Conservation (phyloP, 352 stramenopile species). For the Halophytophthora batemanensis region DNA sequence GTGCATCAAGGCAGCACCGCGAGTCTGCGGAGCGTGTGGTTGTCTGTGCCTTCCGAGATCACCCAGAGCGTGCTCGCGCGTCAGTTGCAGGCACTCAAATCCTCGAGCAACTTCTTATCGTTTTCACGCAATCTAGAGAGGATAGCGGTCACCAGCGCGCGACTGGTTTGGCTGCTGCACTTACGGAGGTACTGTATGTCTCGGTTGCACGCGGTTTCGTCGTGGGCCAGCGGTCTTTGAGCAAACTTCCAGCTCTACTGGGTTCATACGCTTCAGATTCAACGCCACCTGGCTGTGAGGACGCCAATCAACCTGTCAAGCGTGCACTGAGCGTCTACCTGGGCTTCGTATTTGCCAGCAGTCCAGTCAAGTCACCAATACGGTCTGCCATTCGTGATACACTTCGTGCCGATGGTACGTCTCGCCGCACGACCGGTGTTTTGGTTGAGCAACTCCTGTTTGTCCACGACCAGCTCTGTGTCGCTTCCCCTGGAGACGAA, state of each 20-base stretch:
- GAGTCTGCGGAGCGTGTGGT: constrained; percentile 43
- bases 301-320: constrained; percentile 25
- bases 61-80: constrained; percentile 28
- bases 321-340: constrained; percentile 54
- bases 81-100: constrained; percentile 60
- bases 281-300: constrained; percentile 2
- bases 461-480: constrained; percentile 8
- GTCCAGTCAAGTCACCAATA: constrained; percentile 11
- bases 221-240: constrained; percentile 52
- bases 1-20: constrained; percentile 32
- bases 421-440: constrained; percentile 16
- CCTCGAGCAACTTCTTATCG: constrained; percentile 63
- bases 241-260: constrained; percentile 48
- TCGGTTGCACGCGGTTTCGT: constrained; percentile 40
- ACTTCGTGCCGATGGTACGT: constrained; percentile 36
- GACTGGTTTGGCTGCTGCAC: constrained; percentile 27
- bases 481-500: not conserved
- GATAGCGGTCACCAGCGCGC: constrained; percentile 10
- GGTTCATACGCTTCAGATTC: constrained; percentile 15
- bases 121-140: constrained; percentile 48
- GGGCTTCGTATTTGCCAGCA: constrained; percentile 39
- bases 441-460: constrained; percentile 21
- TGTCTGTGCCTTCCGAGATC: constrained; percentile 47
- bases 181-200: constrained; percentile 54
- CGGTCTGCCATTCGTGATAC: constrained; percentile 41